A percentile compares a stretch with the other conserved stretches of the same genome.
phyloP scores from a whole-genome alignment of 306 rosid genomes.

The Vigna angularis region DNA sequence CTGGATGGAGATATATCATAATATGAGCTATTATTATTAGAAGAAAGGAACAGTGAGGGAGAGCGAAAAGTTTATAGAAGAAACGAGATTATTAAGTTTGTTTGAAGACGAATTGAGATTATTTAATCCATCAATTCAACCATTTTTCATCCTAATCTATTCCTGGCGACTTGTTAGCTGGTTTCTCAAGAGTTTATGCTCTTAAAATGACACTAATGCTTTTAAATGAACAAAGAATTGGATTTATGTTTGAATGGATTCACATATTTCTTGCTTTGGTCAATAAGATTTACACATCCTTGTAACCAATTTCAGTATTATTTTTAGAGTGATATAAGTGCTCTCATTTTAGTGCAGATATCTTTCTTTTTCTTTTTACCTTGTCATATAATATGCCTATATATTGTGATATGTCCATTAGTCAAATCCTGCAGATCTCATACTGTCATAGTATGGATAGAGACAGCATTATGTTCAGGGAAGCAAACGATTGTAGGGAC shows the following conservation, averaged over 20 bases:
- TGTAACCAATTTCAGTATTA: not conserved
- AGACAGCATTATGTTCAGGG: too few relatives aligned
- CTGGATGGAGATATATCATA: not conserved
- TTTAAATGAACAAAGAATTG: not conserved
- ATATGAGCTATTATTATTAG: not conserved
- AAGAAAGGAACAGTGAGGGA: not conserved
- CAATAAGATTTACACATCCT: not conserved
- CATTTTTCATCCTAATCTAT: not conserved
- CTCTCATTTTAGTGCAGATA: too few relatives aligned
- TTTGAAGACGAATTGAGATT: not conserved
- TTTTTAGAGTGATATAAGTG: not conserved
- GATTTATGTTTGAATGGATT: not conserved
- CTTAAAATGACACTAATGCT: not conserved
- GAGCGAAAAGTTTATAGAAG: not conserved
- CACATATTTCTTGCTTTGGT: not conserved
- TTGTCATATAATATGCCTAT: not conserved
- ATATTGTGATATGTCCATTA: not conserved
- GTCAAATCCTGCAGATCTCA: not conserved
- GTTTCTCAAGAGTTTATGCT: not conserved
- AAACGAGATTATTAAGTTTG: not conserved
- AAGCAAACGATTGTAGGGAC: not conserved
- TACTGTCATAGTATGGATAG: not conserved
- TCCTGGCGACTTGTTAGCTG: not conserved
- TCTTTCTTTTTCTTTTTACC: not conserved
- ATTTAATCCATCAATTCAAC: not conserved